phyloP scores from a whole-genome alignment of 371 early-diverging fungal genomes.

The Chytridium lagenaria region DNA sequence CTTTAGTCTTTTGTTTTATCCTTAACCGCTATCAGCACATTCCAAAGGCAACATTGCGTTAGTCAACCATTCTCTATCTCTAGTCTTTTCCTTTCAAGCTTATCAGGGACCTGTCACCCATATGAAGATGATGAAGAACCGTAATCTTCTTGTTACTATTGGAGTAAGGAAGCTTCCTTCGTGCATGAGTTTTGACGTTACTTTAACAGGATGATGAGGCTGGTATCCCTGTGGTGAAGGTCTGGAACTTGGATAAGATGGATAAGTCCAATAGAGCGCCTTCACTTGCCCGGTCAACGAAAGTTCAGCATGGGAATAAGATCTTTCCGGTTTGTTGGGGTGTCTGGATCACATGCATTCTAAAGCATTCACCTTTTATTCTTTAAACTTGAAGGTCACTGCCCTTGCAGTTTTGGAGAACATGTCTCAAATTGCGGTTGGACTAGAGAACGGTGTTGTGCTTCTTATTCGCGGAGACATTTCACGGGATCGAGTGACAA shows the following conservation, averaged over 20 bases:
- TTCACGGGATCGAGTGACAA: slow-evolving; percentile 74
- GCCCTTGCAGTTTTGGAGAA: slow-evolving; percentile 81
- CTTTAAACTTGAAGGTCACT: slow-evolving; percentile 65
- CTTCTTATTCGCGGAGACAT: slow-evolving; percentile 84
- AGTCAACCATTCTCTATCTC: slow-evolving; percentile 40
- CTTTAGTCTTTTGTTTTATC: no score
- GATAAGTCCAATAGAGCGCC: slow-evolving; percentile 65
- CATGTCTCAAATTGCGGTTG: slow-evolving; percentile 86
- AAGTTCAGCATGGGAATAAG: slow-evolving; percentile 75
- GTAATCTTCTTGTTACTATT: slow-evolving; percentile 72
- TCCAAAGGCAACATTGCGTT: slow-evolving; percentile 66
- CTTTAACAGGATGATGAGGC: slow-evolving; percentile 42
- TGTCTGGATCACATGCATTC: no score
- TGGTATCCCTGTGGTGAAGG: slow-evolving; percentile 65
- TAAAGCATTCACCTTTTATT: neutral
- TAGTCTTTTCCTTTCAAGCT: slow-evolving; percentile 73
- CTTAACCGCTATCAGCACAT: no score
- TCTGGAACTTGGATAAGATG: slow-evolving; percentile 82
- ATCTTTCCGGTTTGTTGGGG: slow-evolving; percentile 65
- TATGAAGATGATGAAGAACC: slow-evolving; percentile 76
- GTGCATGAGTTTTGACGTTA: neutral
- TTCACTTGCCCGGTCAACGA: slow-evolving; percentile 68
- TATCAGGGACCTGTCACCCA: slow-evolving; percentile 78
- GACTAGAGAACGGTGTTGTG: slow-evolving; percentile 88
- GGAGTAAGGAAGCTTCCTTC: slow-evolving; percentile 62